phyloP scores from a whole-genome alignment of 1,139 yeast genomes.

The Blastobotrys malaysiensis region DNA sequence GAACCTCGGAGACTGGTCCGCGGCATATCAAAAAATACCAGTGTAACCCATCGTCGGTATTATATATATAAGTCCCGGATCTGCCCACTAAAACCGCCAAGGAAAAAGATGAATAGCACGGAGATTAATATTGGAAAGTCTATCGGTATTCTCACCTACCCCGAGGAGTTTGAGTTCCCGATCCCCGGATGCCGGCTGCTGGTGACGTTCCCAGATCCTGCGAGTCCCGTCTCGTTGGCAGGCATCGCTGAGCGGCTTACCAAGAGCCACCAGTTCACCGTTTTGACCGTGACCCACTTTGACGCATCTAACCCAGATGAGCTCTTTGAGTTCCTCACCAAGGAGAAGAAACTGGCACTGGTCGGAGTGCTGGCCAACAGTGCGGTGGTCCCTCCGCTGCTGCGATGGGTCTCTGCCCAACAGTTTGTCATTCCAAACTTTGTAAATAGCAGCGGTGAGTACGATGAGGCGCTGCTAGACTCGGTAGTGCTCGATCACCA shows the following conservation, averaged over 20 bases:
- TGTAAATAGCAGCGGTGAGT: background rate
- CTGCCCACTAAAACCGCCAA: background rate
- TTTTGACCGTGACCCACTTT: background rate
- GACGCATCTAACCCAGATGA: background rate
- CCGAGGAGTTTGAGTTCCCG: conserved; percentile 14
- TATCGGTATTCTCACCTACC: conserved; percentile 17
- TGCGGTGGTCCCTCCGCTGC: background rate
- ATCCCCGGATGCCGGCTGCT: conserved; percentile 39
- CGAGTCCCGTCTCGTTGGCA: background rate
- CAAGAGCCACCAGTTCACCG: background rate
- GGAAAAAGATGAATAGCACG: background rate
- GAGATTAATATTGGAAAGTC: background rate
- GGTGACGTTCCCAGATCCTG: conserved; percentile 31
- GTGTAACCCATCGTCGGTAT: background rate
- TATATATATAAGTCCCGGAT: background rate
- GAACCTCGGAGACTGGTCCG: background rate
- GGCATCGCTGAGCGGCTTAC: background rate
- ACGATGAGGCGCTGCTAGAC: background rate
- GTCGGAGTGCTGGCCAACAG: background rate
- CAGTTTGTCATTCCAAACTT: background rate
- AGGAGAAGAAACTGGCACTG: background rate
- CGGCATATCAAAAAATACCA: background rate
- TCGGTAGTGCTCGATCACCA: background rate
- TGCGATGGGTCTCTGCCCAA: background rate
- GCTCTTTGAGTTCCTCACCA: background rate